Evolutionary conservation across 495 filamentous ascomycete species (phyloP).

Genomic region (Stereocaulon alpinum): DNA sequence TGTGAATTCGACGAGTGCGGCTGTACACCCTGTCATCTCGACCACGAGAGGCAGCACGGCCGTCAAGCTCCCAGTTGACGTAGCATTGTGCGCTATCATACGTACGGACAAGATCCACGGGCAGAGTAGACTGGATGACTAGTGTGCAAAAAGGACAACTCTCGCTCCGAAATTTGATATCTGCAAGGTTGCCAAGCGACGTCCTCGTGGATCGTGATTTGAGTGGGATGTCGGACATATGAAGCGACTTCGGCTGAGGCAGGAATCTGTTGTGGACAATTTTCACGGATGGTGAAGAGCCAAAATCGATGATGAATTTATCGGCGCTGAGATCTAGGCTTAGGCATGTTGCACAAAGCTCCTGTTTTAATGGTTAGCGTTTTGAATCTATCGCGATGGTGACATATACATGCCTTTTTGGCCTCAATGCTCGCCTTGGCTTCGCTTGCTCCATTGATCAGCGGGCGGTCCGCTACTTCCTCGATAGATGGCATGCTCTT

Average conservation of each 20-base stretch:
- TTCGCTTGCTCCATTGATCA: neutral
- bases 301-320: slow-evolving; percentile 5
- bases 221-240: slow-evolving; percentile 1
- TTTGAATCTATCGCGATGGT: neutral
- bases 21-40: neutral
- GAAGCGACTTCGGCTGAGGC: neutral
- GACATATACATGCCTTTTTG: neutral
- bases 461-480: neutral
- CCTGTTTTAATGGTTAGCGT: neutral
- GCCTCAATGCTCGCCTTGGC: neutral
- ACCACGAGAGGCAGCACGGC: neutral
- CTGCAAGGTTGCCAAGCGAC: neutral
- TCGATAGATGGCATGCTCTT: neutral
- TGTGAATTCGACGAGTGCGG: slow-evolving; percentile 4
- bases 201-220: slow-evolving; percentile 5
- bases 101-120: neutral
- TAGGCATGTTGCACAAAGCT: neutral
- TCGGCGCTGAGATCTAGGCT: slow-evolving; percentile 4
- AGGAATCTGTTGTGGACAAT: neutral
- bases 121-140: neutral
- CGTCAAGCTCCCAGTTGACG: slow-evolving; percentile 8
- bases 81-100: slow-evolving; percentile 3
- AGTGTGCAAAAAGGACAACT: slow-evolving; percentile 4
- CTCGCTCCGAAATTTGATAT: neutral
- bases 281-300: neutral